Evolutionary conservation across 1,139 yeast species (phyloP).

Genomic region (Petasospora rhodanensis): DNA sequence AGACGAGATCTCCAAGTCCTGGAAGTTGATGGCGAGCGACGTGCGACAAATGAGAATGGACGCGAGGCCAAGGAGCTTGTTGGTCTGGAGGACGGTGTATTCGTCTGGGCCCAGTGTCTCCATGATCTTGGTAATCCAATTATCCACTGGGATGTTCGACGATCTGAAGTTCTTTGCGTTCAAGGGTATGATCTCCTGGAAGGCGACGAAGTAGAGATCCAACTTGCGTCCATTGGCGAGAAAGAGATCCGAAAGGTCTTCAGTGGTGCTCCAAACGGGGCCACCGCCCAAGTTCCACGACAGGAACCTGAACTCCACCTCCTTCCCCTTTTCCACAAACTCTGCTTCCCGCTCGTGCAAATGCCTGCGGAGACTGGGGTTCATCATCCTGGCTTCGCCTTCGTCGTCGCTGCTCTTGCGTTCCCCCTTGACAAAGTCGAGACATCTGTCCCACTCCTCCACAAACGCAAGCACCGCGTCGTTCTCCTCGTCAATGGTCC

Average conservation of each 20-base stretch:
- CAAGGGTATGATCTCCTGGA: slow-evolving; percentile 53
- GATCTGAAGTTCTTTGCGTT: slow-evolving; percentile 41
- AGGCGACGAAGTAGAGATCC: slow-evolving; percentile 40
- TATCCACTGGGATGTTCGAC: slow-evolving; percentile 35
- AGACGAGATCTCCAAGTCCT: slow-evolving; percentile 34
- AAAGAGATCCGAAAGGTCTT: slow-evolving; percentile 24
- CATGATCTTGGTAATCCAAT: slow-evolving; percentile 33
- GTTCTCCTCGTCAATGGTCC: no score
- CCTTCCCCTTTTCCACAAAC: no score
- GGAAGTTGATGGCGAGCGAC: slow-evolving; percentile 33
- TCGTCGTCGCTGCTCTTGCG: no score
- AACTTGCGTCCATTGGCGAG: slow-evolving; percentile 6
- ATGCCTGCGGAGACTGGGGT: no score
- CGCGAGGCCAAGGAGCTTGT: slow-evolving; percentile 47
- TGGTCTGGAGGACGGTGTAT: slow-evolving; percentile 33
- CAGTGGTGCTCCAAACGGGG: slow-evolving; percentile 24
- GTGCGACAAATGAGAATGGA: slow-evolving; percentile 36
- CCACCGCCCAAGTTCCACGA: slow-evolving; percentile 46
- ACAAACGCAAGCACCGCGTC: no score
- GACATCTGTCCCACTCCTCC: no score
- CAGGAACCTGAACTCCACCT: no score
- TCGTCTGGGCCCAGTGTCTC: slow-evolving; percentile 15
- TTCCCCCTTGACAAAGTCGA: no score
- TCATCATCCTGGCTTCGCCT: no score
- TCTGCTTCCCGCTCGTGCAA: no score